Percentiles rank a stretch among this genome's conserved stretches.
Conservation (phyloP, 805 yeast species). For the Candida coleopterorum region DNA sequence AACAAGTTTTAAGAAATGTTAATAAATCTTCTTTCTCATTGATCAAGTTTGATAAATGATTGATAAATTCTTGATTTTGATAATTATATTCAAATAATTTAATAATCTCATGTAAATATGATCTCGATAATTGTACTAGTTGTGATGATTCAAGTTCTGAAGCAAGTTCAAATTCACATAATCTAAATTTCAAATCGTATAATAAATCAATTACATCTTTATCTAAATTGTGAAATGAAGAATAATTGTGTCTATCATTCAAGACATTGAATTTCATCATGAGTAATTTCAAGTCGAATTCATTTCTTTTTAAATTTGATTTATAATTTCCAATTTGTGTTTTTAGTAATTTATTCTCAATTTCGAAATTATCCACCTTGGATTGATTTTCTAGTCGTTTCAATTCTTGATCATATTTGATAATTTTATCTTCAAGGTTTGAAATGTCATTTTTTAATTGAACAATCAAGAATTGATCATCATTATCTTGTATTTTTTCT, state of each 20-base stretch:
- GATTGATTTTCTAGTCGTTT: slow-evolving; percentile 5
- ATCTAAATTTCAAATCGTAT: not conserved
- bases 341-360: not conserved
- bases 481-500: slow-evolving; percentile 35
- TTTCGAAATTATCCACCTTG: not conserved
- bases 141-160: not conserved
- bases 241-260: not conserved
- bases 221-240: not conserved
- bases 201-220: not conserved
- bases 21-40: too few species aligned
- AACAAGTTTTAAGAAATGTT: too few species aligned
- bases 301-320: not conserved
- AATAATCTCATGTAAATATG: slow-evolving; percentile 1
- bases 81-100: slow-evolving; percentile 6
- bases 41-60: too few species aligned
- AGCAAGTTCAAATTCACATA: not conserved
- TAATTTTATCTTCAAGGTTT: too few species aligned
- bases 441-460: slow-evolving; percentile 35
- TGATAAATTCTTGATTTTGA: not conserved
- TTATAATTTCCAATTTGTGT: slow-evolving; percentile 1
- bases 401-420: too few species aligned
- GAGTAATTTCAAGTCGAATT: slow-evolving; percentile 5
- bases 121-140: not conserved
- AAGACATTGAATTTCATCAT: slow-evolving; percentile 2
- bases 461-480: too few species aligned